Conservation (phyloP, 2,329 filamentous ascomycete species). For the Achaetomium macrosporum region DNA sequence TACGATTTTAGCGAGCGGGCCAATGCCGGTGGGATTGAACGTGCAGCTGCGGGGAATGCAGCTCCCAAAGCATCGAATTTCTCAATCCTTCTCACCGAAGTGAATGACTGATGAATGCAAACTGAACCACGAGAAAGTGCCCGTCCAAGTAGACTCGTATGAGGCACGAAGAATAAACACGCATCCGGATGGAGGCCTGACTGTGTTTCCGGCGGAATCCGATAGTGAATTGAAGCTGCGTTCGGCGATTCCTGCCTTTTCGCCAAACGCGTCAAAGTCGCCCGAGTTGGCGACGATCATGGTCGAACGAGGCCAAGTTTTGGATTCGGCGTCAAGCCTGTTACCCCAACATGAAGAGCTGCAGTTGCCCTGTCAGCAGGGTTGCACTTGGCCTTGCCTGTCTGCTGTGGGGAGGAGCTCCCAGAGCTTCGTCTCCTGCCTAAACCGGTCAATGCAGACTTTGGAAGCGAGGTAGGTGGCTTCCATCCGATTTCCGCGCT, state of each 20-base stretch:
- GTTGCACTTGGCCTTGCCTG: not conserved
- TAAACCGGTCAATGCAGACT: not conserved
- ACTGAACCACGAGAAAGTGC: not conserved
- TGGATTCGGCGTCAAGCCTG: too few species aligned
- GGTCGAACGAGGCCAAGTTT: not conserved
- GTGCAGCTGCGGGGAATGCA: slow-evolving; percentile 5
- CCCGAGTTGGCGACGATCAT: slow-evolving; percentile 1
- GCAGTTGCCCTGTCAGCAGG: not conserved
- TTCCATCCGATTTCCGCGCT: slow-evolving; percentile 9
- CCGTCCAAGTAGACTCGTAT: not conserved
- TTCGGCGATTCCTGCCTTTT: not conserved
- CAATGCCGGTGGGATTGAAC: slow-evolving; percentile 17
- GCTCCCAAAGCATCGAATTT: not conserved
- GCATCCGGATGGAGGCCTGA: not conserved
- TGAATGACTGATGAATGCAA: not conserved
- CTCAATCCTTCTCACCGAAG: not conserved
- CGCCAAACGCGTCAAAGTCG: not conserved
- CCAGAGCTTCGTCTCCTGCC: slow-evolving; percentile 5
- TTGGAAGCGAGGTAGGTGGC: slow-evolving; percentile 5
- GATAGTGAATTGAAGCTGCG: not conserved
- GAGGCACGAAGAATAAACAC: not conserved
- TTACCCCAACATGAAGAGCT: not conserved
- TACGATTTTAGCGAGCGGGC: slow-evolving; percentile 8
- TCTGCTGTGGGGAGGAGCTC: not conserved
- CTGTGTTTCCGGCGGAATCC: not conserved